These are phyloP conservation scores for Prunus armeniaca DNA, from an alignment of 306 rosid genomes.

Conservation along the genomic window DNA sequence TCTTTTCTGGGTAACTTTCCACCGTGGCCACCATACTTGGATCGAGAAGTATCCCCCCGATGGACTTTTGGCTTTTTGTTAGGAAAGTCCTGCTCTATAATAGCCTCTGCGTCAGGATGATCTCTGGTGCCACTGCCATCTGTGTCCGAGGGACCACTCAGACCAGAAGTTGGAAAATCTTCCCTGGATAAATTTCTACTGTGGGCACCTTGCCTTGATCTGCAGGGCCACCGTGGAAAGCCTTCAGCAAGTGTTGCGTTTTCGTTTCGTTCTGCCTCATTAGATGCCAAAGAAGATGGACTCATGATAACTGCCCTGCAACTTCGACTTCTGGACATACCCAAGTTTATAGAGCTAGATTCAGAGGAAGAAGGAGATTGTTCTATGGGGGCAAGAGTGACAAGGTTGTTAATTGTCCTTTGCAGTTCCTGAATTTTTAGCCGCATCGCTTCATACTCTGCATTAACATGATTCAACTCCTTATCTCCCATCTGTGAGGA, in stretches of 20 bases:
- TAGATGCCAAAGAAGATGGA: constrained; percentile 21
- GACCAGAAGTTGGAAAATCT: constrained; percentile 24
- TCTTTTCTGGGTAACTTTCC: constrained; percentile 11
- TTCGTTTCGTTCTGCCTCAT: constrained; percentile 33
- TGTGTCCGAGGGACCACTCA: constrained; percentile 19
- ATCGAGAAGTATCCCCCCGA: not conserved
- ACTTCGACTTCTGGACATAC: constrained; percentile 47
- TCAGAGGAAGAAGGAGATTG: constrained; percentile 35
- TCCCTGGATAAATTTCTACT: constrained; percentile 31
- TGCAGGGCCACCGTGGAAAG: constrained; percentile 20
- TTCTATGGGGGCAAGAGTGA: constrained; percentile 38
- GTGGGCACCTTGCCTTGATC: constrained; percentile 27
- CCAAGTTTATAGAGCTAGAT: constrained; percentile 23
- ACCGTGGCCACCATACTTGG: not conserved
- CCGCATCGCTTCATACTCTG: constrained; percentile 34
- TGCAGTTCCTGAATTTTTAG: constrained; percentile 39
- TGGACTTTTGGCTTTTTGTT: not conserved
- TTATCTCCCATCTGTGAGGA: constrained; percentile 27
- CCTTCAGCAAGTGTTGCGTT: constrained; percentile 13
- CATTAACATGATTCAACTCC: constrained; percentile 19
- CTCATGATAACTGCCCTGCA: constrained; percentile 37
- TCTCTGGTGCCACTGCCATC: constrained; percentile 38
- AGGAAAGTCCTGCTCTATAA: not conserved
- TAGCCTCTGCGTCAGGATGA: constrained; percentile 13
- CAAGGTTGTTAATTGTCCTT: constrained; percentile 39